Percentiles rank a stretch among this genome's conserved stretches.
phyloP scores from a whole-genome alignment of 108 stramenopile species.

The Fragilaria crotonensis region DNA sequence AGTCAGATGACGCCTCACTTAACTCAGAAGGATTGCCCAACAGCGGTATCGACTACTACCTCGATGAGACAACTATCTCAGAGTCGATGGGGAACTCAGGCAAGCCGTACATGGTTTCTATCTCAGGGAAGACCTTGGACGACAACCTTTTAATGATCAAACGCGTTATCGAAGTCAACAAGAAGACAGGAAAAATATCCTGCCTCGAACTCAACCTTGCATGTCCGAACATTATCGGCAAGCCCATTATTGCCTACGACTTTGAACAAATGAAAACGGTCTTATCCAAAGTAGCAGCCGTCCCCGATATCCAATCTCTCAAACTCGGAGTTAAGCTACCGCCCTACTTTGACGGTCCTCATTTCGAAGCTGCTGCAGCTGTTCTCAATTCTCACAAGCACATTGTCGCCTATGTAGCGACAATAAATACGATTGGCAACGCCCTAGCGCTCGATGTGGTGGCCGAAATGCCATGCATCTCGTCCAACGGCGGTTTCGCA shows the following conservation, averaged over 20 bases:
- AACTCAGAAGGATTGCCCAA: constrained; percentile 93
- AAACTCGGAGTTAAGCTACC: constrained; percentile 83
- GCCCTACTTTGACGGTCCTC: constrained; percentile 87
- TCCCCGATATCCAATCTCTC: constrained; percentile 14
- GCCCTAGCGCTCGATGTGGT: constrained; percentile 57
- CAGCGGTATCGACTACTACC: constrained; percentile 87
- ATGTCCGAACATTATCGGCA: constrained; percentile 91
- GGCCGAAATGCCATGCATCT: constrained; percentile 66
- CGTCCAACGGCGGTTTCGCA: constrained; percentile 76
- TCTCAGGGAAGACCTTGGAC: constrained; percentile 70
- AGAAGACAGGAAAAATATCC: constrained; percentile 33
- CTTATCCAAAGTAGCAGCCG: constrained; percentile 45
- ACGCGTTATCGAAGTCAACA: constrained; percentile 30
- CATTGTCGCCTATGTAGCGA: constrained; percentile 58
- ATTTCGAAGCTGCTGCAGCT: constrained; percentile 66
- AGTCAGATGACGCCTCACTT: constrained; percentile 35
- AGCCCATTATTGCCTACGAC: constrained; percentile 91
- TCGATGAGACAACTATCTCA: constrained; percentile 50
- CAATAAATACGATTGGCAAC: constrained; percentile 89
- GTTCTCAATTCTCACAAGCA: constrained; percentile 70
- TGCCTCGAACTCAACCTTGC: constrained; percentile 86
- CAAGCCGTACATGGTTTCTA: constrained; percentile 88
- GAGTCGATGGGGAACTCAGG: constrained; percentile 38
- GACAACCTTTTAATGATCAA: constrained; percentile 85
- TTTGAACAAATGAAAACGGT: constrained; percentile 82